phyloP scores from a whole-genome alignment of 495 filamentous ascomycete species.

The Hypoxylon intermedium region DNA sequence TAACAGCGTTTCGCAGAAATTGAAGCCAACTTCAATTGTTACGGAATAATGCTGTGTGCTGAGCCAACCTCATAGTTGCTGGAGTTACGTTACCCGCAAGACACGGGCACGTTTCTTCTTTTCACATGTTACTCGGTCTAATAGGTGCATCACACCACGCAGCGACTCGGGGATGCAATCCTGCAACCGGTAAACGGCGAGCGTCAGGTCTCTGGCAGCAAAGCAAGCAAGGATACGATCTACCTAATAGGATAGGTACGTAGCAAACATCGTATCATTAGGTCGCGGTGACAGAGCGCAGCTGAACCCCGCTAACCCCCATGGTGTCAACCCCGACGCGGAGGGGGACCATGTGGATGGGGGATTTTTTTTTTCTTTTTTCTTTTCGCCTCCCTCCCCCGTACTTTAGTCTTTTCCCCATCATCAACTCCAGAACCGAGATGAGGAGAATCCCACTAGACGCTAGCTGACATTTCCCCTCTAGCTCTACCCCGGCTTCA shows the following conservation, averaged over 20 bases:
- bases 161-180: slow-evolving; percentile 19
- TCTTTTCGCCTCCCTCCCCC: slow-evolving; percentile 16
- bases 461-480: slow-evolving; percentile 8
- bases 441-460: slow-evolving; percentile 4
- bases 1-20: too few relatives aligned
- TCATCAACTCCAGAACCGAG: slow-evolving; percentile 5
- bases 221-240: slow-evolving; percentile 18
- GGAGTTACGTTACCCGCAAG: too few relatives aligned
- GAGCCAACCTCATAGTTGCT: too few relatives aligned
- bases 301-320: slow-evolving; percentile 4
- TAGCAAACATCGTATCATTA: slow-evolving; percentile 31
- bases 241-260: slow-evolving; percentile 24
- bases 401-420: slow-evolving; percentile 26
- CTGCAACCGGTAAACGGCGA: slow-evolving; percentile 5
- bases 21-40: too few relatives aligned
- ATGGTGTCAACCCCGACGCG: slow-evolving; percentile 9
- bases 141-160: slow-evolving; percentile 18
- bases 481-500: slow-evolving; percentile 13
- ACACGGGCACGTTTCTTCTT: neutral
- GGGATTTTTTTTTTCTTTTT: neutral
- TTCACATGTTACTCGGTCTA: slow-evolving; percentile 25
- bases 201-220: slow-evolving; percentile 1
- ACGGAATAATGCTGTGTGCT: too few relatives aligned
- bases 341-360: slow-evolving; percentile 7
- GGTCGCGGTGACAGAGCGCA: slow-evolving; percentile 1